Base-by-base conservation (phyloP, 202 grass and related monocot genomes). In the Schoenoplectus tabernaemontani region DNA sequence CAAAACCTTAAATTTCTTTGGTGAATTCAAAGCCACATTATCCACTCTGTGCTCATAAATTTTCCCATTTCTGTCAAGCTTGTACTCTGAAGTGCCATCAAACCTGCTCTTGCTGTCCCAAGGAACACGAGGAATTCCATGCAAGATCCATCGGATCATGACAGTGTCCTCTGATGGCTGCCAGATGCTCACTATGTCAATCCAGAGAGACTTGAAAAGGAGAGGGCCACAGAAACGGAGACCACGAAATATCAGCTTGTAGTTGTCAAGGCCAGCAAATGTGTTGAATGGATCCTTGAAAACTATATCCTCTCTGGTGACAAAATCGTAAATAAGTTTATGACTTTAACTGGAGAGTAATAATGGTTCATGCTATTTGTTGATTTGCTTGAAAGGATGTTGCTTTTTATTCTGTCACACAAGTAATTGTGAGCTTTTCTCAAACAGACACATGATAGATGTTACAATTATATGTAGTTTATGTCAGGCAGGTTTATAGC, bases 131-230 rank as follows among this genome's bases (percentile, higher is more conserved):
- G 92, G 96, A 74, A 95, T 91, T 48, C 96, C 89, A 2, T 99
- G 96, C 59, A 87, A 86, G 57, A 91, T 99, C 96, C 96, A 99
- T 57, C 96, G 92, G 62, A 99, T 95, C 96, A 99, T 99, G 75
- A 99, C 87, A 48, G 84, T 82, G 71, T 92, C 89, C 53, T 99
- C 92, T 7, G 86, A 90, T 71, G 96, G 96, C 79, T 99, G 96
- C 96, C 96, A 99, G 68, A 99, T 89, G 57, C 89, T 95, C 22
- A 89, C 89, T 76, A 96, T 96, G 77, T 99, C 90, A 15, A 99
- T 82, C 91, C 89, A 92, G 79, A 93, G 75, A 48, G 92, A 77
- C 67, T 92, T 95, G 65, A 99, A 96, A 78, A 99, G 92, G 61
- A 99, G 90, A 4, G 59, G 78, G 19, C 92, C 92, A 63, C 79